Conservation (phyloP, 1,284 basidiomycete species). For the Earliella scabrosa region DNA sequence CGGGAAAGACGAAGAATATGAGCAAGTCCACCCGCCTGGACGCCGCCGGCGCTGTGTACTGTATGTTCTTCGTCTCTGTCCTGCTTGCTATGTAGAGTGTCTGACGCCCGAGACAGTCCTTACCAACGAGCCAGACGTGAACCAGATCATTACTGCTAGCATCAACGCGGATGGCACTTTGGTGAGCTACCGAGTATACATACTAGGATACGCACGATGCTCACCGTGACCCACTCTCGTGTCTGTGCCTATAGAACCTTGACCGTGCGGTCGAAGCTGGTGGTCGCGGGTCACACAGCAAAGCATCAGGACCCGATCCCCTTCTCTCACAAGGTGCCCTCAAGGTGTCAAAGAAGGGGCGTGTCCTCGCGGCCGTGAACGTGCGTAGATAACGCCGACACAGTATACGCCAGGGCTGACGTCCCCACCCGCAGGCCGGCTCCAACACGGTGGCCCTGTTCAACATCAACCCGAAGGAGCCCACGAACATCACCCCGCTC, state of each 20-base stretch:
- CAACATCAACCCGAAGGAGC: slow-evolving; percentile 46
- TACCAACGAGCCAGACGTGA: slow-evolving; percentile 28
- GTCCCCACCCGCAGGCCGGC: slow-evolving; percentile 39
- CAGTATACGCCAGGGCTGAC: no score
- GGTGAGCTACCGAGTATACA: slow-evolving; percentile 4
- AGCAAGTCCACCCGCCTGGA: slow-evolving; percentile 12
- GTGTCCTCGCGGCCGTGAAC: slow-evolving; percentile 49
- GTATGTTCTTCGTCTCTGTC: no score
- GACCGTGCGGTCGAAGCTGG: slow-evolving; percentile 37
- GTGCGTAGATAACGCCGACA: slow-evolving; percentile 34
- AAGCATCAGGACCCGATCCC: slow-evolving; percentile 45
- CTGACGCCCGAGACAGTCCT: slow-evolving; percentile 17
- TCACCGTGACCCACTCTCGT: background rate
- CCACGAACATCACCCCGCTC: slow-evolving; percentile 42
- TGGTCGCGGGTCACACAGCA: slow-evolving; percentile 47
- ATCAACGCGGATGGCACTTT: slow-evolving; percentile 26
- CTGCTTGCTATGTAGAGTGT: no score
- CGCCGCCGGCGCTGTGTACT: slow-evolving; percentile 21
- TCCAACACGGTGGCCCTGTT: slow-evolving; percentile 53
- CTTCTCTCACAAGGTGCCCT: slow-evolving; percentile 52
- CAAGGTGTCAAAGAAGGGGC: slow-evolving; percentile 43
- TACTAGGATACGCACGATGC: background rate
- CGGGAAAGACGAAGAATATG: slow-evolving; percentile 14
- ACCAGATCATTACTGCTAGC: slow-evolving; percentile 26
- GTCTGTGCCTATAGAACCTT: slow-evolving; percentile 19